A percentile compares a stretch with the other conserved stretches of the same genome.
Evolutionary conservation across 2,329 filamentous ascomycete genomes (phyloP).

Genomic region (Alternaria hordeiaustralica): DNA sequence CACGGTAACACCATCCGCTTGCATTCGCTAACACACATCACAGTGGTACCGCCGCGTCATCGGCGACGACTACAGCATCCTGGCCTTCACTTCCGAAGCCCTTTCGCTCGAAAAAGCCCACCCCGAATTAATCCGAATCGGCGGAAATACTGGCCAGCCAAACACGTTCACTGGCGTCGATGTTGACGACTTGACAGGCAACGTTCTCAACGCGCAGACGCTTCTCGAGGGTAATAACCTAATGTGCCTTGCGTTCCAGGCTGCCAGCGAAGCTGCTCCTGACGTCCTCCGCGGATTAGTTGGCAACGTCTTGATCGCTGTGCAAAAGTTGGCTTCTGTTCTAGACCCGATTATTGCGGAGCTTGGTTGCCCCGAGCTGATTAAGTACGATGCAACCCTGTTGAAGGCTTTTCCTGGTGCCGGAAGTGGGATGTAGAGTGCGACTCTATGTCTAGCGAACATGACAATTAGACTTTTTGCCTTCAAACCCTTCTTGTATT

Average conservation of each 20-base stretch:
- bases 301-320: conserved; percentile 18
- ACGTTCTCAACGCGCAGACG: conserved; percentile 20
- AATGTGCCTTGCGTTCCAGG: conserved; percentile 26
- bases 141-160: conserved; percentile 27
- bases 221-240: conserved; percentile 26
- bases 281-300: conserved; percentile 21
- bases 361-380: conserved; percentile 22
- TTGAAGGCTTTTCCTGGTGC: conserved; percentile 2
- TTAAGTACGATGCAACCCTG: conserved; percentile 19
- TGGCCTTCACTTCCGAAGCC: background rate
- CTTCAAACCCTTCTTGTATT: background rate
- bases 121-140: conserved; percentile 18
- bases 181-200: conserved; percentile 23
- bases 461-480: background rate
- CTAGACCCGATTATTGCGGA: conserved; percentile 21
- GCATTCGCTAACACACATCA: conserved; percentile 17
- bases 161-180: conserved; percentile 27
- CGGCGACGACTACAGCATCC: conserved; percentile 15
- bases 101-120: conserved; percentile 18
- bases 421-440: background rate
- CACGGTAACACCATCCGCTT: background rate
- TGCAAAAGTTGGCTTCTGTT: conserved; percentile 22
- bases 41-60: conserved; percentile 18
- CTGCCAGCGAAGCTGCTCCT: conserved; percentile 17
- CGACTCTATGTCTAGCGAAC: background rate